Evolutionary conservation across 2,329 filamentous ascomycete species (phyloP).

Genomic region (Lecanosticta acicola): DNA sequence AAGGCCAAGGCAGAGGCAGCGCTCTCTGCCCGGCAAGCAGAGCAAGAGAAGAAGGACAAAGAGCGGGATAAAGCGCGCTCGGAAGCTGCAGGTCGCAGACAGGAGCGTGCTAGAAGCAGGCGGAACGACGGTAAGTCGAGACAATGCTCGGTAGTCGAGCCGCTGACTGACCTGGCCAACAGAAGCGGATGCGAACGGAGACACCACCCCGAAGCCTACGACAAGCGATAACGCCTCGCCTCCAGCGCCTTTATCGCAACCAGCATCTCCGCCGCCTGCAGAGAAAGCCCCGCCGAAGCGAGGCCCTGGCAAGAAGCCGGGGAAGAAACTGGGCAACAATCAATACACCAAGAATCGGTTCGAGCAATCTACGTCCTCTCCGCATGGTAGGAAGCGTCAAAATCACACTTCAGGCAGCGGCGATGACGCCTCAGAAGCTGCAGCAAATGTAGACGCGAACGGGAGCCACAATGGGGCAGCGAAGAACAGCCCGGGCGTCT

Average conservation of each 20-base stretch:
- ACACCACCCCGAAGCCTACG: constrained; percentile 54
- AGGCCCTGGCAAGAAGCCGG: constrained; percentile 49
- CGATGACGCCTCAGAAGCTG: constrained; percentile 29
- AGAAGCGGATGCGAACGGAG: constrained; percentile 54
- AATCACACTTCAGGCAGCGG: constrained; percentile 28
- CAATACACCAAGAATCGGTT: constrained; percentile 64
- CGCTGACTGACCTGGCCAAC: constrained; percentile 5
- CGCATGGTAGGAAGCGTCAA: constrained; percentile 26
- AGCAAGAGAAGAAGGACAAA: constrained; percentile 56
- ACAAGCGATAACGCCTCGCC: constrained; percentile 34
- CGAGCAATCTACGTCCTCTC: constrained; percentile 49
- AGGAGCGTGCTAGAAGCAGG: constrained; percentile 73
- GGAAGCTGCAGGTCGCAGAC: constrained; percentile 73
- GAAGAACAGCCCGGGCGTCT: constrained; percentile 39
- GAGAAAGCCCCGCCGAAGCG: constrained; percentile 55
- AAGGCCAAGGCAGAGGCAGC: constrained; percentile 44
- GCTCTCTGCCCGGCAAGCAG: constrained; percentile 53
- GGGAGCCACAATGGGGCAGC: constrained; percentile 12
- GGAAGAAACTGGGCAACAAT: constrained; percentile 64
- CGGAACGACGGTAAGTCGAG: constrained; percentile 67
- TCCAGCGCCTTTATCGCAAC: constrained; percentile 40
- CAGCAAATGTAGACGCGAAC: constrained; percentile 36
- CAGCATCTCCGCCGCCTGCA: constrained; percentile 33
- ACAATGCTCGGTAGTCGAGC: not conserved
- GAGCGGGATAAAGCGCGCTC: constrained; percentile 68